phyloP scores from a whole-genome alignment of 148 eudicot species.

The Silene latifolia region DNA sequence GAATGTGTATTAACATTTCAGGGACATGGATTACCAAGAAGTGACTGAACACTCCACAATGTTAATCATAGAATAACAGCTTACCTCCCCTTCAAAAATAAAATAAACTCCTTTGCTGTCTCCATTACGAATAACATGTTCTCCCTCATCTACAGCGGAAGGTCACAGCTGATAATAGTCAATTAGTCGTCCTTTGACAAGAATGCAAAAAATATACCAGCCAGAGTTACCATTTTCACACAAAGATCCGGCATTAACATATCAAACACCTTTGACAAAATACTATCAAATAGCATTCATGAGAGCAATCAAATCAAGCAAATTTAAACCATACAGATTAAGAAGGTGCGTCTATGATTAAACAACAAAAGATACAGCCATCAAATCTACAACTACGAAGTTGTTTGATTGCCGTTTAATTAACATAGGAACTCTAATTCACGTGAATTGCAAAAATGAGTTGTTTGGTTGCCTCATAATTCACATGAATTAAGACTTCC shows the following conservation, averaged over 20 bases:
- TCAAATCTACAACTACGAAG: too few relatives aligned
- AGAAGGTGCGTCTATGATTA: neutral
- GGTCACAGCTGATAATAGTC: neutral
- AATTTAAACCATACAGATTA: neutral
- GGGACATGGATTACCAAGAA: neutral
- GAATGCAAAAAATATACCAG: neutral
- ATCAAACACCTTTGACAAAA: neutral
- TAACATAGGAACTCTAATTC: too few relatives aligned
- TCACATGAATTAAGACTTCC: too few relatives aligned
- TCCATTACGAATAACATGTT: constrained; percentile 71
- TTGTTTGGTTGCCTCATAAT: too few relatives aligned
- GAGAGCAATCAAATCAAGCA: neutral
- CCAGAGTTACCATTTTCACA: neutral
- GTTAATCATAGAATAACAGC: constrained; percentile 10
- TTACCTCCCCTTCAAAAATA: constrained; percentile 87
- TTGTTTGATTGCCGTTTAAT: too few relatives aligned
- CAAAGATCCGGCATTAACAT: neutral
- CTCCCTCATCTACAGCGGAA: constrained; percentile 50
- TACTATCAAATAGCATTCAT: neutral
- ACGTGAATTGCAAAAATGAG: too few relatives aligned
- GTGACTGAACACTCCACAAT: neutral
- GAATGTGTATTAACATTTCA: neutral
- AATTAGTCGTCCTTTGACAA: neutral
- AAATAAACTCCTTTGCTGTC: constrained; percentile 70
- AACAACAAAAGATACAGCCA: neutral